These are phyloP conservation scores for Chaetomium sp. DNA, from an alignment of 2,329 filamentous ascomycete species.

Conservation along the genomic window DNA sequence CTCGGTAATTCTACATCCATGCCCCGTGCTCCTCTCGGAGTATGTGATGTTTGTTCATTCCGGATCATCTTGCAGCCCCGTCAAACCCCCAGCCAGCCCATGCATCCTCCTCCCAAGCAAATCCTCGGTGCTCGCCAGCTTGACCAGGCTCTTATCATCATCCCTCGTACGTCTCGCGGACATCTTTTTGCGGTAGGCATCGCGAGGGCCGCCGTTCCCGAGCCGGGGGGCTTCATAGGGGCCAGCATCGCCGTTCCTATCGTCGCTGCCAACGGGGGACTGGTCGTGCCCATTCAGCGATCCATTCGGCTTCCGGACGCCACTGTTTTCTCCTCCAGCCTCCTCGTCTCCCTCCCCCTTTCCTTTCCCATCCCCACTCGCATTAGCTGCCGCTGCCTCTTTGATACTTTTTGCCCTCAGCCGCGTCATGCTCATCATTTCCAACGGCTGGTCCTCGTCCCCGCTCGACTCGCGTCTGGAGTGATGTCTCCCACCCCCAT, in stretches of 20 bases:
- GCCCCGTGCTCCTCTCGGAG: neutral
- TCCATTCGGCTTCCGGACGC: neutral
- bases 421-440: slow-evolving; percentile 74
- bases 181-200: slow-evolving; percentile 28
- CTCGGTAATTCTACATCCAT: neutral
- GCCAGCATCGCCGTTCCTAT: neutral
- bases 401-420: slow-evolving; percentile 32
- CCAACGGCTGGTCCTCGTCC: slow-evolving; percentile 78
- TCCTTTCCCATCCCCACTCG: neutral
- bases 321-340: neutral
- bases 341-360: neutral
- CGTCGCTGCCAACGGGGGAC: slow-evolving; percentile 16
- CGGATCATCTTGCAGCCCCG: slow-evolving; percentile 49
- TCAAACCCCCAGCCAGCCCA: slow-evolving; percentile 57
- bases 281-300: neutral
- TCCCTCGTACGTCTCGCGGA: slow-evolving; percentile 40
- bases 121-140: slow-evolving; percentile 61
- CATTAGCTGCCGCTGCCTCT: neutral
- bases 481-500: slow-evolving; percentile 47
- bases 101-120: slow-evolving; percentile 60
- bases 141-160: slow-evolving; percentile 51
- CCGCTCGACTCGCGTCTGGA: slow-evolving; percentile 64
- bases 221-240: neutral
- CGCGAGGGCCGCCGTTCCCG: neutral
- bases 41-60: slow-evolving; percentile 16